Conservation (phyloP, 2,329 filamentous ascomycete species). For the Metarhizium robertsii region DNA sequence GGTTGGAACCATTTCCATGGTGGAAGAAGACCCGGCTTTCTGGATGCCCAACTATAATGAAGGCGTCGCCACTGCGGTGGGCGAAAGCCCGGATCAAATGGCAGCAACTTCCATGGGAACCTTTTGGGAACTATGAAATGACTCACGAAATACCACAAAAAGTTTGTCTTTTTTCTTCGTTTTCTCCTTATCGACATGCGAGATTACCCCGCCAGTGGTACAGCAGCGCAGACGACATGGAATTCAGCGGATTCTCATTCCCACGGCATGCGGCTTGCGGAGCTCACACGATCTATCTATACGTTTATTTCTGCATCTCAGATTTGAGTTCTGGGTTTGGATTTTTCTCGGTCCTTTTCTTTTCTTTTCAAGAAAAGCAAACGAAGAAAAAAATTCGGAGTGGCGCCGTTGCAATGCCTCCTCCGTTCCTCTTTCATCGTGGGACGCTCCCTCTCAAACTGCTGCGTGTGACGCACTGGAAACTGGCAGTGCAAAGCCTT, state of each 20-base stretch:
- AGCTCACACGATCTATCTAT: background rate
- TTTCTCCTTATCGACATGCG: conserved; percentile 6
- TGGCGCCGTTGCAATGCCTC: background rate
- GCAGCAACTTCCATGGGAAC: conserved; percentile 20
- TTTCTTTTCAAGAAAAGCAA: background rate
- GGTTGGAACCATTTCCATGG: conserved; percentile 34
- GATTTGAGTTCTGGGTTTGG: background rate
- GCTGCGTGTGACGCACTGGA: background rate
- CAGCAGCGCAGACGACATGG: background rate
- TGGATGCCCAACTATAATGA: conserved; percentile 40
- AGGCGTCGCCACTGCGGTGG: conserved; percentile 23
- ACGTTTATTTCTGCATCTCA: background rate
- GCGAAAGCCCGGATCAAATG: conserved; percentile 26
- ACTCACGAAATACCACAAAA: conserved; percentile 3
- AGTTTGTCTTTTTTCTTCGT: conserved; percentile 1
- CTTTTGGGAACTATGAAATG: conserved; percentile 26
- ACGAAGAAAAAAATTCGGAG: background rate
- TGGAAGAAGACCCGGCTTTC: conserved; percentile 42
- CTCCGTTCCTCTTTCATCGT: background rate
- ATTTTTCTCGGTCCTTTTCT: background rate
- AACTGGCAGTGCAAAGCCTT: background rate
- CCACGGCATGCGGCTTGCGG: background rate
- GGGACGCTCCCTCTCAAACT: background rate
- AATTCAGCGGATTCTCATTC: background rate
- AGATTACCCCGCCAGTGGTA: background rate